These are phyloP conservation scores for Venturia nashicola DNA, from an alignment of 2,329 filamentous ascomycete genomes.

Conservation along the genomic window DNA sequence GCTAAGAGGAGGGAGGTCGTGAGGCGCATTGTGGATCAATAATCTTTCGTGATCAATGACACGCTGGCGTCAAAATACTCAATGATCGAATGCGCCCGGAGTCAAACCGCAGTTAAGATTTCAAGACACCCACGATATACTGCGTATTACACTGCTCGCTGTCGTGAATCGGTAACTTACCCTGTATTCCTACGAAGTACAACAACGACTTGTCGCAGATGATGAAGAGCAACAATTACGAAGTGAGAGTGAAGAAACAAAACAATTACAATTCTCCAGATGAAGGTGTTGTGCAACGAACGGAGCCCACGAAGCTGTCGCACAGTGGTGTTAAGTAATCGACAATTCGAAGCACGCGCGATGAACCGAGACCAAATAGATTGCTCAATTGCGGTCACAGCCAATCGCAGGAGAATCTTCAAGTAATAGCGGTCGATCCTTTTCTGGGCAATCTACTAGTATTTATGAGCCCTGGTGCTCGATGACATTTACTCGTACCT, in stretches of 20 bases:
- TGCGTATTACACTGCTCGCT: neutral
- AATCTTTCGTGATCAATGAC: neutral
- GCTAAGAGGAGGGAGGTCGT: neutral
- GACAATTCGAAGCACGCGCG: neutral
- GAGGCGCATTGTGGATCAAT: neutral
- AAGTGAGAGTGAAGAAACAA: neutral
- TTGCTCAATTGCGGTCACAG: neutral
- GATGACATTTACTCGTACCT: too few species aligned
- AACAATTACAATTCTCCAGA: too few species aligned
- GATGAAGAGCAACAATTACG: neutral
- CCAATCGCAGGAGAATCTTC: neutral
- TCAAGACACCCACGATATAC: neutral
- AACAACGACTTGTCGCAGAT: neutral
- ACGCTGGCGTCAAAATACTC: neutral
- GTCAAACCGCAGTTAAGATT: neutral
- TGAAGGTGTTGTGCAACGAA: too few species aligned
- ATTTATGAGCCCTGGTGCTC: neutral
- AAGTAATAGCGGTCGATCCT: neutral
- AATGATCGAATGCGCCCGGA: neutral
- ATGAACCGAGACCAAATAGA: neutral
- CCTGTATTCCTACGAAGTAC: neutral
- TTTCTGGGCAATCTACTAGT: neutral
- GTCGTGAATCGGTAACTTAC: neutral
- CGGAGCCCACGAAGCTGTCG: too few species aligned
- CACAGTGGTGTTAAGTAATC: neutral